phyloP scores from a whole-genome alignment of 1,284 basidiomycete genomes.

The Kwoniella shivajii region DNA sequence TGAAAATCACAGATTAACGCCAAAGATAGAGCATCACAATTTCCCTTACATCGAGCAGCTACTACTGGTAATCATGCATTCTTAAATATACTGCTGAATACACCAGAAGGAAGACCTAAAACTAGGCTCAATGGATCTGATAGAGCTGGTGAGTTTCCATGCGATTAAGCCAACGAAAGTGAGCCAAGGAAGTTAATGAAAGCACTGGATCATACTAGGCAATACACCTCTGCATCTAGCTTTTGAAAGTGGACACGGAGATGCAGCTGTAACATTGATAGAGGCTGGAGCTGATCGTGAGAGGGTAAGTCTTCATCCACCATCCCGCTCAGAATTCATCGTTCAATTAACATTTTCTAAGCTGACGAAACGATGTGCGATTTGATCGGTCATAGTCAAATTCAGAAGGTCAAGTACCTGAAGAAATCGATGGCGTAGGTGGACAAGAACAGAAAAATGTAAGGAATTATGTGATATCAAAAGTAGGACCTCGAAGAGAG shows the following conservation, averaged over 20 bases:
- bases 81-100: slow-evolving; percentile 73
- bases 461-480: slow-evolving; percentile 65
- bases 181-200: too few species aligned
- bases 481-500: slow-evolving; percentile 48
- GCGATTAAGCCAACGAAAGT: too few species aligned
- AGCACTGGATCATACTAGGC: slow-evolving; percentile 60
- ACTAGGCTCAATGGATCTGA: slow-evolving; percentile 83
- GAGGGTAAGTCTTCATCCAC: slow-evolving; percentile 62
- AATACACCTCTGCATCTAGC: slow-evolving; percentile 95
- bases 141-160: slow-evolving; percentile 67
- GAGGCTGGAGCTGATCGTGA: slow-evolving; percentile 89
- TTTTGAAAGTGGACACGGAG: slow-evolving; percentile 89
- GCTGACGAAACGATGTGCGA: too few species aligned
- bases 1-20: slow-evolving; percentile 71
- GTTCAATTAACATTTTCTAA: too few species aligned
- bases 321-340: not conserved
- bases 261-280: slow-evolving; percentile 82
- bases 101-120: slow-evolving; percentile 71
- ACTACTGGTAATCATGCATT: slow-evolving; percentile 89
- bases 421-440: slow-evolving; percentile 84
- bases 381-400: too few species aligned
- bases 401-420: slow-evolving; percentile 76
- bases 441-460: slow-evolving; percentile 78
- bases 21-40: slow-evolving; percentile 85
- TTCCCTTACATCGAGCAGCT: slow-evolving; percentile 89